Evolutionary conservation across 2,329 filamentous ascomycete species (phyloP).

Genomic region (Stemphylium lycopersici): DNA sequence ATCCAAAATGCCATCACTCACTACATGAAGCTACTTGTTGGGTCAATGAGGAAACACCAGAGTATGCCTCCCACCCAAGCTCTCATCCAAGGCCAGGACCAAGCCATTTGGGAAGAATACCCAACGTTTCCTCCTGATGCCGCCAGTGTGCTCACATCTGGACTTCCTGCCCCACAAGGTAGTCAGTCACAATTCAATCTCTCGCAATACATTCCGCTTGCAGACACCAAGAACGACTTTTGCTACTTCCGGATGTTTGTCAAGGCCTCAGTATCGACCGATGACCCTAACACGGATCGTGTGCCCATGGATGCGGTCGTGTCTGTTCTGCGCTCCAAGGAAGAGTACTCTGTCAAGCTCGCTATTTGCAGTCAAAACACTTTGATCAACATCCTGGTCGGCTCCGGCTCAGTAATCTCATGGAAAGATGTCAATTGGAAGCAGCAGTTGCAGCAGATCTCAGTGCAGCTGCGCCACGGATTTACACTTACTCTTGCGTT

Average conservation of each 20-base stretch:
- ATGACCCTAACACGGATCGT: constrained; percentile 68
- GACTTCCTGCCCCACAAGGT: constrained; percentile 45
- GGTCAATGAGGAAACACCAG: constrained; percentile 84
- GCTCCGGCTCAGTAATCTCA: constrained; percentile 68
- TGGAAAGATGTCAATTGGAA: constrained; percentile 88
- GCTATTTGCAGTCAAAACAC: constrained; percentile 81
- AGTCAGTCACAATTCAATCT: constrained; percentile 57
- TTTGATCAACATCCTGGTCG: constrained; percentile 75
- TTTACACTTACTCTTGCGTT: constrained; percentile 76
- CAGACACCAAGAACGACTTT: constrained; percentile 76
- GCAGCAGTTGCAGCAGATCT: constrained; percentile 68
- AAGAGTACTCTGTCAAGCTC: constrained; percentile 72
- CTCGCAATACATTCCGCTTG: constrained; percentile 73
- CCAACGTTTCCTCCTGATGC: constrained; percentile 75
- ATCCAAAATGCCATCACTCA: constrained; percentile 63
- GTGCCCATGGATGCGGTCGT: constrained; percentile 76
- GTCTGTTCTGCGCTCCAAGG: constrained; percentile 73
- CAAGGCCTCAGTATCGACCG: constrained; percentile 75
- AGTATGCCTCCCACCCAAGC: constrained; percentile 70
- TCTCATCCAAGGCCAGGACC: constrained; percentile 79
- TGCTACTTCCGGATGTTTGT: constrained; percentile 80
- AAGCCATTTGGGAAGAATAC: constrained; percentile 81
- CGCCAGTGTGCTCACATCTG: constrained; percentile 65
- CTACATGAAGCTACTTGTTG: constrained; percentile 73
- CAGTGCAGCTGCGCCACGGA: constrained; percentile 74